These are phyloP conservation scores for Globisporangium orthogonon DNA, from an alignment of 352 stramenopile genomes.

Conservation along the genomic window DNA sequence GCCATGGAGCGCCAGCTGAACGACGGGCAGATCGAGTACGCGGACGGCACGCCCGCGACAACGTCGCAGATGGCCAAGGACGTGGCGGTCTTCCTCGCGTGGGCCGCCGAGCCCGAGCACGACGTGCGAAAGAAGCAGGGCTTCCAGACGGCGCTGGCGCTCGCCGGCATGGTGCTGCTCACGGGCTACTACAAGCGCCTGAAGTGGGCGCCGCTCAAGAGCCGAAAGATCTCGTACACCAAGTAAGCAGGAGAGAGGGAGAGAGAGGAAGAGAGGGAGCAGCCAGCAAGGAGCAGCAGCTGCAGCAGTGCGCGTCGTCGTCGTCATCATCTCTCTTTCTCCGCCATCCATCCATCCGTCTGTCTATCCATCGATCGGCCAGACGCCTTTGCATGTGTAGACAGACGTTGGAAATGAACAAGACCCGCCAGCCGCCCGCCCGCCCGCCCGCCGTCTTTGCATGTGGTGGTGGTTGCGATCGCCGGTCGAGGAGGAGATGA, in stretches of 20 bases:
- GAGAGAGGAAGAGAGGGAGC: too few relatives aligned
- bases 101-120: constrained; percentile 95
- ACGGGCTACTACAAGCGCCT: constrained; percentile 99
- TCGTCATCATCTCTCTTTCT: not conserved
- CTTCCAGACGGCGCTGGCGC: constrained; percentile 91
- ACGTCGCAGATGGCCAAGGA: constrained; percentile 98
- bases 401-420: constrained; percentile 14
- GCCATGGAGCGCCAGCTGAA: constrained; percentile 97
- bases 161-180: constrained; percentile 88
- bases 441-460: too few relatives aligned
- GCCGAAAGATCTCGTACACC: constrained; percentile 97
- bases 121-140: constrained; percentile 97
- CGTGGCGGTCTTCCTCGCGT: constrained; percentile 96
- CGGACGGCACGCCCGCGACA: constrained; percentile 95
- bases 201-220: constrained; percentile 97
- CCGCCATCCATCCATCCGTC: not conserved
- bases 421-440: not conserved
- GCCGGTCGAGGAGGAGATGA: too few relatives aligned
- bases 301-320: not conserved
- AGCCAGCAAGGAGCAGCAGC: not conserved
- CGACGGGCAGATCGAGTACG: constrained; percentile 97
- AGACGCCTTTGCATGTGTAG: constrained; percentile 17
- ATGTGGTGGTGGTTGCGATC: too few relatives aligned
- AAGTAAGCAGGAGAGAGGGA: constrained; percentile 64
- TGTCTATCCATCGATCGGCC: not conserved